phyloP scores from a whole-genome alignment of 1,139 yeast genomes.

The Candida pseudocylindracea region DNA sequence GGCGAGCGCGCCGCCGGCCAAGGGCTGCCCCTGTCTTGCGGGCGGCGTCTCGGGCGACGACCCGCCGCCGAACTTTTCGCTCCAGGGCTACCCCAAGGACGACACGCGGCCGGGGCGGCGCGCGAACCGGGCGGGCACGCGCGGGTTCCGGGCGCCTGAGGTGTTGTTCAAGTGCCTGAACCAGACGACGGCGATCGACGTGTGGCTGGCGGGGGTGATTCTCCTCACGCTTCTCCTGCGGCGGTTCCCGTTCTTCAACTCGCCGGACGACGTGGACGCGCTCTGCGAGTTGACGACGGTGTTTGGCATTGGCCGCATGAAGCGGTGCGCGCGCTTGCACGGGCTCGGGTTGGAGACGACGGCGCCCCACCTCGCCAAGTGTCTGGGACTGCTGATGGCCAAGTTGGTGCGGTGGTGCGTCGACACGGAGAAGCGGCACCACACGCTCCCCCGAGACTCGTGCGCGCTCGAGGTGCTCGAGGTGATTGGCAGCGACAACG shows the following conservation, averaged over 20 bases:
- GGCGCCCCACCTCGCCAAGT: constrained; percentile 6
- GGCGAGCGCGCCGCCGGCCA: constrained; percentile 4
- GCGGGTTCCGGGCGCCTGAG: constrained; percentile 93
- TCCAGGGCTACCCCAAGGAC: constrained; percentile 46
- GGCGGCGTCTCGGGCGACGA: constrained; percentile 7
- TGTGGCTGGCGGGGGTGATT: constrained; percentile 88
- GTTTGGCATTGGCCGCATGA: constrained; percentile 59
- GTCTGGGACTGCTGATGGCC: constrained; percentile 9
- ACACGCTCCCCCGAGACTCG: constrained; percentile 16
- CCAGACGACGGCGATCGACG: constrained; percentile 63
- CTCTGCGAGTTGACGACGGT: constrained; percentile 65
- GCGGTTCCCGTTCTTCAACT: constrained; percentile 71
- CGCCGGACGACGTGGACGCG: constrained; percentile 86
- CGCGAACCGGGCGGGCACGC: constrained; percentile 94
- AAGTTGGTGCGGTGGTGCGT: constrained; percentile 12
- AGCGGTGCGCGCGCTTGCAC: constrained; percentile 61
- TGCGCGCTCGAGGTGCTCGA: constrained; percentile 16
- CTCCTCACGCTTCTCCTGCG: constrained; percentile 49
- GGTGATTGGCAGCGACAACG: constrained; percentile 10
- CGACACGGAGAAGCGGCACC: constrained; percentile 11
- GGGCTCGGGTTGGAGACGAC: constrained; percentile 73
- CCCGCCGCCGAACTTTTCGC: neutral
- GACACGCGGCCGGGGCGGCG: constrained; percentile 76
- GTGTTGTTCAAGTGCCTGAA: constrained; percentile 73
- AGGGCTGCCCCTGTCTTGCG: constrained; percentile 11